Evolutionary conservation across 2,329 filamentous ascomycete genomes (phyloP), one percentile per base, ranked within the genome.

Genomic region (Drechslerella coelobrocha): DNA sequence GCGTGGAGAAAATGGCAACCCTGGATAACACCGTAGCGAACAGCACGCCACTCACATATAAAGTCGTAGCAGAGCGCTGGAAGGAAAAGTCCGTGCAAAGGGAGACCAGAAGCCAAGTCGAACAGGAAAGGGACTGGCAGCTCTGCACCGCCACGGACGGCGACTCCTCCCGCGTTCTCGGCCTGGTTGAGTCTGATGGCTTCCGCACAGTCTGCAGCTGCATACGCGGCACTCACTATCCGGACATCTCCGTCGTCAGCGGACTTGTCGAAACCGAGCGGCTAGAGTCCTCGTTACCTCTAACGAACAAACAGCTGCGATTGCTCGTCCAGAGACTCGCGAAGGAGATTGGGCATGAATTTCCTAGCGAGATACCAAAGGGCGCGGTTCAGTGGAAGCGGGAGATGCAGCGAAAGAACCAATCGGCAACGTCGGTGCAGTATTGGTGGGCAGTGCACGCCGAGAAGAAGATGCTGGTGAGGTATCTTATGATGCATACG

Each of bases 401-500:
- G 27, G 66, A 71, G 41, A 24, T 71, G 37, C 47, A 63, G 14
- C 45, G 59, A 8, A 63, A 63, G n/a, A 71, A 59, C 17, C 45
- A 54, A 7, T 41, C 66, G 2, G 59, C 59, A 34, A 8, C 41
- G 9, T 52, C 57, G n/a, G 56, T 57, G 37, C 23, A 24, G 56
- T 23, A 62, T 17, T 71, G 66, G 66, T 48, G 48, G 21, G 66
- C 66, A 23, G 63, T 59, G 24, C 66, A 71, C 29, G 54, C 66
- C 4, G 66, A 71, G 26, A 71, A 71, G 41, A 71, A 71, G 27
- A 71, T 71, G 59, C 31, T 71, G 8, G 66, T 63, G 1, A 41
- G 53, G 24, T 71, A 50, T 34, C 27, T 71, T 23, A 45, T 63
- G 7, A 59, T 63, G 59, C 59, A 63, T 27, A 71, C 66, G 4